Evolutionary conservation across 1,284 basidiomycete genomes (phyloP).

Genomic region (Pseudozyma tsukubaensis): DNA sequence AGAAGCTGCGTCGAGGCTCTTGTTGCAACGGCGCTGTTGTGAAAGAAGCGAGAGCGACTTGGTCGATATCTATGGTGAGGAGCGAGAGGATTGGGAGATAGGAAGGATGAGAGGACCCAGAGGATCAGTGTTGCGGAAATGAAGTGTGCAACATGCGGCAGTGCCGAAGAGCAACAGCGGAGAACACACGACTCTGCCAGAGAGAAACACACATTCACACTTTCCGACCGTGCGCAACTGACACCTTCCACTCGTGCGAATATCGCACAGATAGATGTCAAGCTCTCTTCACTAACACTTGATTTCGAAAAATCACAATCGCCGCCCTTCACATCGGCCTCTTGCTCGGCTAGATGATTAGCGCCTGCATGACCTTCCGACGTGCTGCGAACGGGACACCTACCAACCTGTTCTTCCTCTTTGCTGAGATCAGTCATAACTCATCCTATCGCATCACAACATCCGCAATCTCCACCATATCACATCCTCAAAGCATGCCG

Average conservation of each 20-base stretch:
- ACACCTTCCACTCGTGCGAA: slow-evolving; percentile 14
- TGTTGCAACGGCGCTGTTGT: too few relatives aligned
- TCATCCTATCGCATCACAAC: background rate
- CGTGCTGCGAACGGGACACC: background rate
- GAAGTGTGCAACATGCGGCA: background rate
- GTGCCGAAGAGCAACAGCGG: background rate
- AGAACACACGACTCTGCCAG: background rate
- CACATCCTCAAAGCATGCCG: slow-evolving; percentile 21
- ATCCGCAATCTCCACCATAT: background rate
- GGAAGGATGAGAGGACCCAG: too few relatives aligned
- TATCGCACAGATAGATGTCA: background rate
- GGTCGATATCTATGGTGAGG: too few relatives aligned
- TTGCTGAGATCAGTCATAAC: too few relatives aligned
- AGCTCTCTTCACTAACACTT: background rate
- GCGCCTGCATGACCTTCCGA: background rate
- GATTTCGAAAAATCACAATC: background rate
- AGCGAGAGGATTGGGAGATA: too few relatives aligned
- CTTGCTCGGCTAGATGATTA: slow-evolving; percentile 5
- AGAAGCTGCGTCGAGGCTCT: too few relatives aligned
- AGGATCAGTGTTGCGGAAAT: too few relatives aligned
- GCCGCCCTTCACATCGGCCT: slow-evolving; percentile 12
- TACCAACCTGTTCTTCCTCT: too few relatives aligned
- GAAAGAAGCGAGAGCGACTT: too few relatives aligned
- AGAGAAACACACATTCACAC: slow-evolving; percentile 1
- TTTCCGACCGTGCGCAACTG: slow-evolving; percentile 16